Conservation (phyloP, 2,329 filamentous ascomycete species). For the Ophiostoma perfectum region DNA sequence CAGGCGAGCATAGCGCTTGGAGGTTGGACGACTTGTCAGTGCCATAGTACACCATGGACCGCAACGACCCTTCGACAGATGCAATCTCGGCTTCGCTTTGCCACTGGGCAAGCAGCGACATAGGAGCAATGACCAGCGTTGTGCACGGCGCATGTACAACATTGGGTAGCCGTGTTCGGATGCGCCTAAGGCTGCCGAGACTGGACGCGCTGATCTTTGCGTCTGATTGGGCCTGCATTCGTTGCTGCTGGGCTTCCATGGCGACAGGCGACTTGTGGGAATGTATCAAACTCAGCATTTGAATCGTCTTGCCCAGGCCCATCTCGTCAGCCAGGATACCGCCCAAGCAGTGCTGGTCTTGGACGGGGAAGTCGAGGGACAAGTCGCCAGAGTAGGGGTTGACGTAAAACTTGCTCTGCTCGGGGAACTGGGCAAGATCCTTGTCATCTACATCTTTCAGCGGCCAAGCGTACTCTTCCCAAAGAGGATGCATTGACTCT, state of each 20-base stretch:
- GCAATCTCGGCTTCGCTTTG: conserved; percentile 91
- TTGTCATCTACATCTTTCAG: conserved; percentile 80
- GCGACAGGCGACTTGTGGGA: conserved; percentile 62
- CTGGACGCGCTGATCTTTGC: conserved; percentile 32
- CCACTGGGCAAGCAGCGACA: conserved; percentile 96
- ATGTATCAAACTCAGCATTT: conserved; percentile 93
- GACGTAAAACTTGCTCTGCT: conserved; percentile 76
- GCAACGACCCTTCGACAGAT: conserved; percentile 76
- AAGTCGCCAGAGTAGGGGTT: conserved; percentile 96
- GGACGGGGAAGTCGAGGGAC: conserved; percentile 82
- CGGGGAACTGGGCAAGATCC: conserved; percentile 59
- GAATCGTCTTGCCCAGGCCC: conserved; percentile 96
- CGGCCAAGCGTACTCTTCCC: conserved; percentile 95
- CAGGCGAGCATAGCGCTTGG: conserved; percentile 68
- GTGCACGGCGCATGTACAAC: conserved; percentile 74
- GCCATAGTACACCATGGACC: conserved; percentile 86
- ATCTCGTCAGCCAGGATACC: conserved; percentile 95
- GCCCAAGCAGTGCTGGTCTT: conserved; percentile 90
- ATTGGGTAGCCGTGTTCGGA: conserved; percentile 32
- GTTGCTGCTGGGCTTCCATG: conserved; percentile 34
- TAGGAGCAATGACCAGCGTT: conserved; percentile 91
- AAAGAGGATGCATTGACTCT: conserved; percentile 87
- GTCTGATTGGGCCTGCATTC: conserved; percentile 21
- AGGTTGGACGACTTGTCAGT: conserved; percentile 75
- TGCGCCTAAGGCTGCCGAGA: conserved; percentile 53